Conservation (phyloP, 441 rosid genomes). For the Adansonia grandidieri region DNA sequence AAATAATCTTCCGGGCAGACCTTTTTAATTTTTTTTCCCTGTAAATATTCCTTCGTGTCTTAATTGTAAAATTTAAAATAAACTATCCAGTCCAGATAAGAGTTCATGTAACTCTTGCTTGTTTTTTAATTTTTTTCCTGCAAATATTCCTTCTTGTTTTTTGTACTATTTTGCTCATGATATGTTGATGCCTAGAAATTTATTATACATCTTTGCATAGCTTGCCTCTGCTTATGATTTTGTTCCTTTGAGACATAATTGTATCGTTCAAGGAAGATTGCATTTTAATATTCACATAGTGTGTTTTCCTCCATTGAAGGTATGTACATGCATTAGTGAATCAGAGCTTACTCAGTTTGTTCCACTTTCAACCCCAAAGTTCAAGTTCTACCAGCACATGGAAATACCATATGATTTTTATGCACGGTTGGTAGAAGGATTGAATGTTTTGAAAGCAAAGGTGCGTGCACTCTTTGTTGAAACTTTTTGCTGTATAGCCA, state of each 20-base stretch:
- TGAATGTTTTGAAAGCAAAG: slow-evolving; percentile 50
- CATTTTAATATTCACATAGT: not conserved
- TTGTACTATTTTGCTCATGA: not conserved
- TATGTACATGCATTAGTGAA: slow-evolving; percentile 70
- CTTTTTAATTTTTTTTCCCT: not conserved
- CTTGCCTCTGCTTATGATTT: slow-evolving; percentile 15
- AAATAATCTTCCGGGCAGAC: not conserved
- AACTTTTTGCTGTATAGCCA: not conserved
- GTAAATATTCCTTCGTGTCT: not conserved
- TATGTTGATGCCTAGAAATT: not conserved
- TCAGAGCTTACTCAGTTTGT: slow-evolving; percentile 61
- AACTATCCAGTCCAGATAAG: not conserved
- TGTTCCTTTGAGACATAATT: slow-evolving; percentile 11
- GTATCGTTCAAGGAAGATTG: not conserved
- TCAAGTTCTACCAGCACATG: slow-evolving; percentile 52
- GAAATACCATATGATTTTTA: slow-evolving; percentile 39
- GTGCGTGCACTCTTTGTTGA: slow-evolving; percentile 38
- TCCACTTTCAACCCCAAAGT: slow-evolving; percentile 67
- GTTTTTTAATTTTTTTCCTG: not conserved
- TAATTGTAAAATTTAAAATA: not conserved
- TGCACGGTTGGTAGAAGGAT: slow-evolving; percentile 32
- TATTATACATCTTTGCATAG: not conserved
- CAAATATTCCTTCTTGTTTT: not conserved
- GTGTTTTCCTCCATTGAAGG: slow-evolving; percentile 48
- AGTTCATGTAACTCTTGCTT: not conserved